Percentiles rank a stretch among this genome's conserved stretches.
phyloP scores from a whole-genome alignment of 306 rosid species.

The Elaeagnus macrophylla region DNA sequence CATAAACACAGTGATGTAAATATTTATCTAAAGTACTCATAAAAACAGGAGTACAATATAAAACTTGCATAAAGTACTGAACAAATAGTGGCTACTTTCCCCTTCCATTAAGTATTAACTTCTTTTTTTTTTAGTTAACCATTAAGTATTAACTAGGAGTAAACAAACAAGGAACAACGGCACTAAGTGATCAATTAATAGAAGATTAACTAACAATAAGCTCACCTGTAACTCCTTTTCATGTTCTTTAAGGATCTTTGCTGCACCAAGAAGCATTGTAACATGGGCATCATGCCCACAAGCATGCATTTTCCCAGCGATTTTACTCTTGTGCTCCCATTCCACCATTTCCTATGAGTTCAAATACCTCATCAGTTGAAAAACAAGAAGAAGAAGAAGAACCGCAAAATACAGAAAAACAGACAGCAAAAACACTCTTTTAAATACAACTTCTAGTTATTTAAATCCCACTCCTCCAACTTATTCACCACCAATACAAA shows the following conservation, averaged over 20 bases:
- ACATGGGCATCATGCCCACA: slow-evolving; percentile 97
- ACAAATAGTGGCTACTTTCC: no score
- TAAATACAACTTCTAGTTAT: neutral
- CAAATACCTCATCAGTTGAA: neutral
- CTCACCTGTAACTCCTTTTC: slow-evolving; percentile 36
- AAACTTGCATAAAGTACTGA: no score
- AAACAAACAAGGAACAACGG: slow-evolving; percentile 13
- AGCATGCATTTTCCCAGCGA: slow-evolving; percentile 84
- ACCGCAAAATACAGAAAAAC: neutral
- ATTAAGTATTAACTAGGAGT: no score
- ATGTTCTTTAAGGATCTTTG: slow-evolving; percentile 73
- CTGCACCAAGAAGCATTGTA: slow-evolving; percentile 85
- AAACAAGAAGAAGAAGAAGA: neutral
- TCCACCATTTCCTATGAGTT: slow-evolving; percentile 74
- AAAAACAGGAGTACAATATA: no score
- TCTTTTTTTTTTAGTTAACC: no score
- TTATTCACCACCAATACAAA: neutral
- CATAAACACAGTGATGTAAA: no score
- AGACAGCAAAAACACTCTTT: neutral
- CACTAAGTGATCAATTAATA: neutral
- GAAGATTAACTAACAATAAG: slow-evolving; percentile 4
- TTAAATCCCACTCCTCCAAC: neutral
- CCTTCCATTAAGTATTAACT: no score
- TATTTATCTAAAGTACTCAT: no score
- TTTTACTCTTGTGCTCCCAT: slow-evolving; percentile 86